These are phyloP conservation scores for Sphenostylis stenocarpa DNA, from an alignment of 306 rosid species.

Conservation along the genomic window DNA sequence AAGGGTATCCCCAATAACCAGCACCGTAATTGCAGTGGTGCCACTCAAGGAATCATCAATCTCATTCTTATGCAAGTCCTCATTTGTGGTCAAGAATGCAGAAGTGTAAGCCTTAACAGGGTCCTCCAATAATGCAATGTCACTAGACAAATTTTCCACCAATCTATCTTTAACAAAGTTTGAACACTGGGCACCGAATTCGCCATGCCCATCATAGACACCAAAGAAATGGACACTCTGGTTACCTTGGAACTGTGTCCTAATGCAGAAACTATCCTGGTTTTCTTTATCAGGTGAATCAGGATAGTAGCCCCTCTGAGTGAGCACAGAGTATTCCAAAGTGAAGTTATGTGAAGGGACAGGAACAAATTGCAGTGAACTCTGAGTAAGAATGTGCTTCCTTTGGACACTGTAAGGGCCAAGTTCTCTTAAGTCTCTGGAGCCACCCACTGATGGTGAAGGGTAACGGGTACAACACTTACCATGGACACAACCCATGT, in stretches of 20 bases:
- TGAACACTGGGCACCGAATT: constrained; percentile 74
- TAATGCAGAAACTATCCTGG: constrained; percentile 80
- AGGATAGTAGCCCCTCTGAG: constrained; percentile 96
- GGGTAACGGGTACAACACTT: constrained; percentile 71
- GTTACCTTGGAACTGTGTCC: constrained; percentile 73
- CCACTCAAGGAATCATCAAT: constrained; percentile 97
- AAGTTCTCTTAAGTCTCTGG: constrained; percentile 47
- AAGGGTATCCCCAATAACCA: constrained; percentile 70
- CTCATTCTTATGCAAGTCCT: constrained; percentile 58
- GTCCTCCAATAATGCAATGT: constrained; percentile 60
- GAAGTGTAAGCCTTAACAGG: constrained; percentile 74
- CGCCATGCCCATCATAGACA: constrained; percentile 95
- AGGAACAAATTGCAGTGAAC: constrained; percentile 61
- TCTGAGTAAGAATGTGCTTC: constrained; percentile 69
- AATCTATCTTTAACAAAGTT: constrained; percentile 75
- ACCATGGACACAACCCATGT: constrained; percentile 90
- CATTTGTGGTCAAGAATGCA: constrained; percentile 63
- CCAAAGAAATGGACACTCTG: constrained; percentile 85
- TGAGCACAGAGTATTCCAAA: constrained; percentile 73
- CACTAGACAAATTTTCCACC: constrained; percentile 58
- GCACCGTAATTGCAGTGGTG: constrained; percentile 89
- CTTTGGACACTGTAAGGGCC: constrained; percentile 50
- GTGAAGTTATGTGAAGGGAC: constrained; percentile 74
- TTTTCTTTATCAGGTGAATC: constrained; percentile 78
- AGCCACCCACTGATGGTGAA: constrained; percentile 54